Evolutionary conservation across 2,329 filamentous ascomycete genomes (phyloP).

Genomic region (Hypoxylon rubiginosum): DNA sequence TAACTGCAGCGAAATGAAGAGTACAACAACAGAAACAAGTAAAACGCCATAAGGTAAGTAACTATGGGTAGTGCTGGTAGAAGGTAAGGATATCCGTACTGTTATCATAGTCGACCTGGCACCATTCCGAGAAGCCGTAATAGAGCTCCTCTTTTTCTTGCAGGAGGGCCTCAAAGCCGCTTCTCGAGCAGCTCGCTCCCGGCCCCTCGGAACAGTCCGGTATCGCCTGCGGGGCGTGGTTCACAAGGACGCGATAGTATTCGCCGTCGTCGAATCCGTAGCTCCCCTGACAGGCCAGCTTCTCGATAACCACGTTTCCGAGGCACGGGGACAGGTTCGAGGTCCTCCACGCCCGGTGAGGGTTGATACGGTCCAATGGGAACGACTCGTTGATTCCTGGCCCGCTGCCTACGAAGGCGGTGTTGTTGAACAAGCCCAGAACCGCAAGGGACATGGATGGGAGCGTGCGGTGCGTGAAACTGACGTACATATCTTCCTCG

Average conservation of each 20-base stretch:
- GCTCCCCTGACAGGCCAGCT: slow-evolving; percentile 68
- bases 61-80: not conserved
- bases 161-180: slow-evolving; percentile 55
- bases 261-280: slow-evolving; percentile 67
- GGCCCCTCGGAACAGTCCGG: slow-evolving; percentile 59
- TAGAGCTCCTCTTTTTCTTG: slow-evolving; percentile 54
- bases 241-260: slow-evolving; percentile 59
- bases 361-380: slow-evolving; percentile 72
- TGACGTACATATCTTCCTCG: slow-evolving; percentile 72
- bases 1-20: not conserved
- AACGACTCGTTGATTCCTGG: slow-evolving; percentile 71
- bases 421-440: slow-evolving; percentile 78
- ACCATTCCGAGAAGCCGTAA: slow-evolving; percentile 56
- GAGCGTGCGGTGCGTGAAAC: slow-evolving; percentile 77
- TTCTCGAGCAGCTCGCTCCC: slow-evolving; percentile 57
- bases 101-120: slow-evolving; percentile 32
- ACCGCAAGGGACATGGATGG: slow-evolving; percentile 75
- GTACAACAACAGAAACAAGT: not conserved
- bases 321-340: slow-evolving; percentile 74
- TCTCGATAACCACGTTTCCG: slow-evolving; percentile 75
- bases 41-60: not conserved
- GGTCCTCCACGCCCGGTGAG: slow-evolving; percentile 72
- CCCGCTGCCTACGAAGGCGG: slow-evolving; percentile 63
- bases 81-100: slow-evolving; percentile 4
- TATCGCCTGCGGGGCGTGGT: slow-evolving; percentile 58